Conservation (phyloP, 2,329 filamentous ascomycete species). For the Exophiala oligosperma region DNA sequence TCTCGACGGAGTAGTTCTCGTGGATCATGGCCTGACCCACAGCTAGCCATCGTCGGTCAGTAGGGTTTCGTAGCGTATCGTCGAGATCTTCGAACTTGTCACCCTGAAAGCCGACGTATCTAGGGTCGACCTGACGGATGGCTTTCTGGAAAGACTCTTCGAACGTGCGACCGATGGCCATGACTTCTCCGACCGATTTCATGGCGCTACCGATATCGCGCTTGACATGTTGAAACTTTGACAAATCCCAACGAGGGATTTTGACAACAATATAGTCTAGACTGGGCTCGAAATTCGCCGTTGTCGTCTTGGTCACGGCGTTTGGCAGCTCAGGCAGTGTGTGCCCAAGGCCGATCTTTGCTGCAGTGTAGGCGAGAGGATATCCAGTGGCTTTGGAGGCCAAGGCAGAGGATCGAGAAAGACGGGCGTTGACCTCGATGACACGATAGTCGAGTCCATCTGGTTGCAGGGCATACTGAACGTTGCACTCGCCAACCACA, state of each 20-base stretch:
- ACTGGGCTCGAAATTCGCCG: slow-evolving; percentile 96
- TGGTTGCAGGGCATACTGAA: slow-evolving; percentile 94
- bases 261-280: slow-evolving; percentile 98
- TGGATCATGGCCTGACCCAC: slow-evolving; percentile 98
- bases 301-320: slow-evolving; percentile 97
- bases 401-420: slow-evolving; percentile 93
- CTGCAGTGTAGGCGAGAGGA: slow-evolving; percentile 93
- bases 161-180: slow-evolving; percentile 98
- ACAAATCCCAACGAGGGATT: slow-evolving; percentile 96
- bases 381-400: slow-evolving; percentile 98
- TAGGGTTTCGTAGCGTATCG: slow-evolving; percentile 85
- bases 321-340: slow-evolving; percentile 94
- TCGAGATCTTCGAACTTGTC: slow-evolving; percentile 94
- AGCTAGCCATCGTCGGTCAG: slow-evolving; percentile 94
- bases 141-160: slow-evolving; percentile 99
- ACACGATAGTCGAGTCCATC: slow-evolving; percentile 97
- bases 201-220: slow-evolving; percentile 96
- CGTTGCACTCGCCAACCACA: slow-evolving; percentile 97
- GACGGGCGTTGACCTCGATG: slow-evolving; percentile 97
- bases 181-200: slow-evolving; percentile 99
- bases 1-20: slow-evolving; percentile 91
- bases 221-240: slow-evolving; percentile 99
- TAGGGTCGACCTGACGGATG: slow-evolving; percentile 92
- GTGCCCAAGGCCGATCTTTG: slow-evolving; percentile 96
- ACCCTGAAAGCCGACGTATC: slow-evolving; percentile 89